phyloP scores from a whole-genome alignment of 2,329 filamentous ascomycete species.

The Xylaria sp. region DNA sequence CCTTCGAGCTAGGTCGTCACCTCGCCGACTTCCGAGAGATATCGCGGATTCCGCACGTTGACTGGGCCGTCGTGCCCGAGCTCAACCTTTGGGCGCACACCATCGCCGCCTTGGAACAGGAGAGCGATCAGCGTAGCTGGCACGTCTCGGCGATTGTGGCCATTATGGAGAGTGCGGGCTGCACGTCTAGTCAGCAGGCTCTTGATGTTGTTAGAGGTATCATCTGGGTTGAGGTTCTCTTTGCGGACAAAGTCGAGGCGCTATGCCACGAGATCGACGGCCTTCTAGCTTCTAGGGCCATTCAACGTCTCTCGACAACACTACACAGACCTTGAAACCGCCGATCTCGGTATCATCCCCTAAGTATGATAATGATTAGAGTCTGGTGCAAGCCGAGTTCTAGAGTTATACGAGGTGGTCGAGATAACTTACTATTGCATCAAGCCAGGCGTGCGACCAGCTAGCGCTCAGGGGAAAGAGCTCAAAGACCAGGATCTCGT shows the following conservation, averaged over 20 bases:
- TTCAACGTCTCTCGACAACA: background rate
- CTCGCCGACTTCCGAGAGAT: slow-evolving; percentile 46
- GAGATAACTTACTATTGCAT: too few species aligned
- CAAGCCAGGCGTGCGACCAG: background rate
- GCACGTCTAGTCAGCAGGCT: slow-evolving; percentile 37
- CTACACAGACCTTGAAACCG: background rate
- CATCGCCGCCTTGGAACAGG: slow-evolving; percentile 42
- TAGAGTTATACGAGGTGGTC: background rate
- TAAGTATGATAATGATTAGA: background rate
- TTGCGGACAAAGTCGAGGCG: slow-evolving; percentile 36
- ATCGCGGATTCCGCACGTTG: slow-evolving; percentile 41
- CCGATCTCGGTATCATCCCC: background rate
- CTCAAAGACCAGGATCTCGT: too few species aligned
- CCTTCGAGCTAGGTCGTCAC: slow-evolving; percentile 40
- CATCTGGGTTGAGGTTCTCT: slow-evolving; percentile 44
- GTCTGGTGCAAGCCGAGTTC: too few species aligned
- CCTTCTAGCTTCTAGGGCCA: slow-evolving; percentile 6
- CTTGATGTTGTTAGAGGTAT: slow-evolving; percentile 41
- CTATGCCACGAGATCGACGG: slow-evolving; percentile 41
- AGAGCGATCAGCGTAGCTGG: slow-evolving; percentile 38
- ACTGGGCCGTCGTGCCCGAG: slow-evolving; percentile 45
- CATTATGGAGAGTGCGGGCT: slow-evolving; percentile 41
- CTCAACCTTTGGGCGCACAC: slow-evolving; percentile 46
- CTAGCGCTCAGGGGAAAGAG: too few species aligned
- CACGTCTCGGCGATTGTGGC: slow-evolving; percentile 42